Percentiles rank a stretch among this genome's conserved stretches.
phyloP scores from a whole-genome alignment of 169 alveolate genomes.

The Eimeria brunetti region DNA sequence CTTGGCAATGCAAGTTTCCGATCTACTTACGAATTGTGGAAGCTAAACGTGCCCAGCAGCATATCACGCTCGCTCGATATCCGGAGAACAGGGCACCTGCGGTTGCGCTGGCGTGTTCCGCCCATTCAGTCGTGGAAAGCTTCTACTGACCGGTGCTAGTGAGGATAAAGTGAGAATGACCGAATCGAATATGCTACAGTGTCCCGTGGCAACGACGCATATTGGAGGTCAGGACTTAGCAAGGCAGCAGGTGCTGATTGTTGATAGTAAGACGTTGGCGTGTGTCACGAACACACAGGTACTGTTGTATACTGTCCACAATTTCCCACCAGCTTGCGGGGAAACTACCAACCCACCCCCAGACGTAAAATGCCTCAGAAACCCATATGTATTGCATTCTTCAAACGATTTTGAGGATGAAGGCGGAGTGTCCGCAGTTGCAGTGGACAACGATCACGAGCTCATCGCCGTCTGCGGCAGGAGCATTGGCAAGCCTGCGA shows the following conservation, averaged over 20 bases:
- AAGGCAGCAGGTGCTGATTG: constrained; percentile 61
- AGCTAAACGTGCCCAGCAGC: neutral
- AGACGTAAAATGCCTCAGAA: neutral
- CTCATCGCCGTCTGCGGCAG: constrained; percentile 71
- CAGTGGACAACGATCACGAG: constrained; percentile 55
- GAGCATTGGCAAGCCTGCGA: constrained; percentile 58
- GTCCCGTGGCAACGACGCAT: constrained; percentile 21
- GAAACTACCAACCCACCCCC: neutral
- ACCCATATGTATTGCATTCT: constrained; percentile 37
- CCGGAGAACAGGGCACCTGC: neutral
- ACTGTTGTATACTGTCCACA: constrained; percentile 18
- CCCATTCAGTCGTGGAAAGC: neutral
- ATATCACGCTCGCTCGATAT: neutral
- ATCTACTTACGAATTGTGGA: neutral
- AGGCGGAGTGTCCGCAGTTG: constrained; percentile 60
- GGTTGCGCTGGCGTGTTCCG: neutral
- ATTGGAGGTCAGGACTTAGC: constrained; percentile 64
- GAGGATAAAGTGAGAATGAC: neutral
- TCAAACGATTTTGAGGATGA: constrained; percentile 48
- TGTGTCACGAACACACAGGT: constrained; percentile 64
- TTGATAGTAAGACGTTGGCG: constrained; percentile 29
- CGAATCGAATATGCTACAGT: neutral
- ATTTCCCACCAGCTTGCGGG: constrained; percentile 12
- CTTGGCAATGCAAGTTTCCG: neutral
- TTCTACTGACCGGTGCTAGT: neutral